Base-by-base conservation (phyloP, 306 rosid species). In the Dalbergia cultrata region DNA sequence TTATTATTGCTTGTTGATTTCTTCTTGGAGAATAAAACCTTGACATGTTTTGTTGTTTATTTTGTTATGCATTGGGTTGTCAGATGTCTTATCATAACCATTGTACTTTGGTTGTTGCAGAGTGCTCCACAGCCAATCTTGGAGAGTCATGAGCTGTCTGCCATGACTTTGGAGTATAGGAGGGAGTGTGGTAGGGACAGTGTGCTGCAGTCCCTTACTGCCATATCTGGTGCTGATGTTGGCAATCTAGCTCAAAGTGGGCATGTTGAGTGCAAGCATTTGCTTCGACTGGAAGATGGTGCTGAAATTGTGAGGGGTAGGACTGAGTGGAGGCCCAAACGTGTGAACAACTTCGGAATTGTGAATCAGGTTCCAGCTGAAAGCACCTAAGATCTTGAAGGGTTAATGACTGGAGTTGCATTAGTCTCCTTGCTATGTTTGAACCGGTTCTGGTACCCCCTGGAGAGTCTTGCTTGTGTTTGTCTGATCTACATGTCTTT, bases 181-280 rank as follows among this genome's bases (percentile, higher is more conserved):
- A 92, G 98, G 90, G 99, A 96, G 88, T 96, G 99, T 64, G 97
- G 97, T 71, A 90, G 86, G 96, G 98, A 93, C 92, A 92, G 99
- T 54, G 91, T 93, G 83, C 93, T 96, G 84, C 90, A 87, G 80
- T 96, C 99, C 74, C 82, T 93, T 53, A 88, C 98, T 53, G 85
- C 94, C 0, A 90, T 92, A 31, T 87, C 97, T 49, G 75, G 77
- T 58, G 84, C 88, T n/a, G 90, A 85, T 16, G 74, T 77, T 13
- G 91, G 90, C 75, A 70, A 86, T 75, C 85, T 89, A 49, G 96
- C 86, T 34, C 91, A 81, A 17, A 41, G 84, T 1, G 93, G 88
- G 4, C 86, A 82, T 5, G 82, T 89, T 3, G 99, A 96, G 85
- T 93, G 98, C 89, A 88, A 90, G 91, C 99, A 96, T 82, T 75